Evolutionary conservation across 1,284 basidiomycete species (phyloP).

Genomic region (Cryptococcus sp.): DNA sequence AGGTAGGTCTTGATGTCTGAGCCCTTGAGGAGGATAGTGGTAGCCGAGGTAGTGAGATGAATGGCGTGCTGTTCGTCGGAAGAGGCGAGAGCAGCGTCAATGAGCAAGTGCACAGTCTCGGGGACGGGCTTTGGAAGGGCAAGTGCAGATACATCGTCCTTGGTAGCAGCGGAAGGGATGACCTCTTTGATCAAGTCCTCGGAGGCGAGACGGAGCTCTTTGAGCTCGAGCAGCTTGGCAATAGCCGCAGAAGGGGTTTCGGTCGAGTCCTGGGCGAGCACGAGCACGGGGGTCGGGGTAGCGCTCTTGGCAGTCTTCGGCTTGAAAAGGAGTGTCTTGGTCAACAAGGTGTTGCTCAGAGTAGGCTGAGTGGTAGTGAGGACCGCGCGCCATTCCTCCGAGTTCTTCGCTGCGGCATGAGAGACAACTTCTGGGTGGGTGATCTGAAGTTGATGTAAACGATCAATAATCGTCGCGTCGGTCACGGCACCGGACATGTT

Average conservation of each 20-base stretch:
- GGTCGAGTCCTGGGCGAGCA: slow-evolving; percentile 80
- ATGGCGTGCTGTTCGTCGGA: slow-evolving; percentile 65
- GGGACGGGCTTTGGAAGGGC: slow-evolving; percentile 70
- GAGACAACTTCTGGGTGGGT: slow-evolving; percentile 39
- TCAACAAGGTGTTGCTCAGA: slow-evolving; percentile 8
- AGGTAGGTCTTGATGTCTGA: slow-evolving; percentile 73
- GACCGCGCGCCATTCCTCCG: slow-evolving; percentile 50
- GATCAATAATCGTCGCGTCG: slow-evolving; percentile 65
- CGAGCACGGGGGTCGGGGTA: slow-evolving; percentile 78
- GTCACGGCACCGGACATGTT: slow-evolving; percentile 72
- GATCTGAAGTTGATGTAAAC: slow-evolving; percentile 46
- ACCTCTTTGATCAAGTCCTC: slow-evolving; percentile 86
- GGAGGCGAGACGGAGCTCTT: slow-evolving; percentile 84
- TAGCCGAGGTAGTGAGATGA: slow-evolving; percentile 68
- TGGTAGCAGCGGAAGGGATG: slow-evolving; percentile 65
- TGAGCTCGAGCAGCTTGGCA: slow-evolving; percentile 79
- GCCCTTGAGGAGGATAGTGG: slow-evolving; percentile 75
- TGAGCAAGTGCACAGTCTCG: slow-evolving; percentile 71
- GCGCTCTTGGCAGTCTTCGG: slow-evolving; percentile 77
- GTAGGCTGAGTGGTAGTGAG: slow-evolving; percentile 27
- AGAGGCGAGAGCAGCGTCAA: slow-evolving; percentile 74
- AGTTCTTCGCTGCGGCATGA: slow-evolving; percentile 47
- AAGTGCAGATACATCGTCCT: slow-evolving; percentile 84
- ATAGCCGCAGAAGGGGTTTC: slow-evolving; percentile 73
- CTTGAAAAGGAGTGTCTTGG: slow-evolving; percentile 52